Evolutionary conservation across 2,329 filamentous ascomycete species (phyloP), one percentile per base, ranked within the genome.

Genomic region (Monosporascus sp.): DNA sequence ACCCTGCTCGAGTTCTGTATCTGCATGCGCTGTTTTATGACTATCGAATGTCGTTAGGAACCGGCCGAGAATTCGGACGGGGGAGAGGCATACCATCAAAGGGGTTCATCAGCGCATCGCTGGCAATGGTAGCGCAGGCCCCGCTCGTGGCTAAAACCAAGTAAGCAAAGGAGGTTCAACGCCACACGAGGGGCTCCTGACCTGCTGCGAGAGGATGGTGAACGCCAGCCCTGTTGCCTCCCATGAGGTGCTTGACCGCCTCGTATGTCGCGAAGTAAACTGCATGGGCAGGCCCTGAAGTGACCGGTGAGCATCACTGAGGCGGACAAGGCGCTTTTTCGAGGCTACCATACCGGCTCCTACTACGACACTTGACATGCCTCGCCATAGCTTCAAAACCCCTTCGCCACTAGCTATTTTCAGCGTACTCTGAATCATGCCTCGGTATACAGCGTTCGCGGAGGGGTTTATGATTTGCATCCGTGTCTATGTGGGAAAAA

Each of bases 1-100:
- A 87, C 85, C 62, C 82, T 83, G 61, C 86, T 85, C n/a, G 93
- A 97, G 66, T 94, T 89, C 70, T 96, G 90, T 55, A 99, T 89
- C 73, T 99, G 94, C 94, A 99, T 99, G 65, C 94, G 89, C 73
- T 99, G 94, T 76, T 99, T 99, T 77, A 99, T 96, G 57, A 99
- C 94, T 97, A 66, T 31, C 39, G 14, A 36, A 14, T 14, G 15
- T 39, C 17, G 51, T 49, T 49, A 50, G 51, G 41, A 6, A 49
- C 18, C 31, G 41, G 38, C 25, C 17, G 5, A 8, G 48, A 54
- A 20, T n/a, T 31, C 11, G 6, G 18, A 27, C 50, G 24, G 38
- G 36, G 35, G 27, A 18, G 22, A 27, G 53, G 68, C 83, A 65
- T 81, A 96, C 91, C 91, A 75, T 99, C 94, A 70, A 99, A 99